Evolutionary conservation across 2,329 filamentous ascomycete genomes (phyloP).

Genomic region (Sordariomycetes sp.): DNA sequence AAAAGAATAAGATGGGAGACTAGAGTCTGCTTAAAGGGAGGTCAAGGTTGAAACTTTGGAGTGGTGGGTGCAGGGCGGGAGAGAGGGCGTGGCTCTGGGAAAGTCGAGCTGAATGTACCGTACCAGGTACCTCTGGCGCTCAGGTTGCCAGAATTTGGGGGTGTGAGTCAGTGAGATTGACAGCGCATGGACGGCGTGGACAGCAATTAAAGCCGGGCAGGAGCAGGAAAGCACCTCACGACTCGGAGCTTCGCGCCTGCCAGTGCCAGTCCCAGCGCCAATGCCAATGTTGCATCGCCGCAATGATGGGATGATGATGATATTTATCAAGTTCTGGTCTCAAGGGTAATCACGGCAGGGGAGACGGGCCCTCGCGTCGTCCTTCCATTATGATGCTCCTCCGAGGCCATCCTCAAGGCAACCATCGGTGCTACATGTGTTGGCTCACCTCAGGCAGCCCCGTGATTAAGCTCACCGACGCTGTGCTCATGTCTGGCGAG

Average conservation of each 20-base stretch:
- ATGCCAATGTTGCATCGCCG: not conserved
- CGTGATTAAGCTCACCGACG: too few species aligned
- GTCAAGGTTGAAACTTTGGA: not conserved
- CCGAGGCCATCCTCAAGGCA: too few species aligned
- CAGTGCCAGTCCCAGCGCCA: not conserved
- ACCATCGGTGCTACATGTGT: too few species aligned
- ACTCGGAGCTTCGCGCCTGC: not conserved
- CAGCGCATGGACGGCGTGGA: not conserved
- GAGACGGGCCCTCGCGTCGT: too few species aligned
- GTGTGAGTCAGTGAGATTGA: constrained; percentile 1
- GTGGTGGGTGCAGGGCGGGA: not conserved
- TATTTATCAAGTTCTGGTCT: not conserved
- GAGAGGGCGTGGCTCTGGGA: not conserved
- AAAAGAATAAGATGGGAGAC: too few species aligned
- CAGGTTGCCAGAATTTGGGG: not conserved
- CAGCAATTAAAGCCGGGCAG: not conserved
- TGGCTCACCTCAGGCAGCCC: too few species aligned
- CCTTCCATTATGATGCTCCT: too few species aligned
- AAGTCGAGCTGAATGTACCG: too few species aligned
- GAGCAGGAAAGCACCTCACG: not conserved
- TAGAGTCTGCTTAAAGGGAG: not conserved
- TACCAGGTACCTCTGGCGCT: too few species aligned
- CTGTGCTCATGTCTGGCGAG: too few species aligned
- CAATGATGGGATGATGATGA: not conserved
- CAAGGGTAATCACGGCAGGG: too few species aligned